These are phyloP conservation scores for Coelastrella sp. DNA, from an alignment of 139 green algal species.

Conservation along the genomic window DNA sequence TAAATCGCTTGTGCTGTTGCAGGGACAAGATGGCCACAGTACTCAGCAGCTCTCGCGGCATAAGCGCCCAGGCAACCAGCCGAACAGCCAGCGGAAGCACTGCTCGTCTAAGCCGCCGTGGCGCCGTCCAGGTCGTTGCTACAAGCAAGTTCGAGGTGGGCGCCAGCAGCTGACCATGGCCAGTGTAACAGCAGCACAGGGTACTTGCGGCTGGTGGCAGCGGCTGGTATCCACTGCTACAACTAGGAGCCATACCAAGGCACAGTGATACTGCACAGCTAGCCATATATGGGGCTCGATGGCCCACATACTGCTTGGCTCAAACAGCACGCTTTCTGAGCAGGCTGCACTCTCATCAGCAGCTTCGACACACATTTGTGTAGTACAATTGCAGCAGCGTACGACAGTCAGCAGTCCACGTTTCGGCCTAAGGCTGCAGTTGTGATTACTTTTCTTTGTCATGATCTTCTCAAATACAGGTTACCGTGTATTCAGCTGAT, in stretches of 20 bases:
- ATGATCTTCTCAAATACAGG: too few species aligned
- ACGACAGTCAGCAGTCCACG: too few species aligned
- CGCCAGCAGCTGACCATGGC: background rate
- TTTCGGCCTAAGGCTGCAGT: too few species aligned
- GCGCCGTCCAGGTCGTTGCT: background rate
- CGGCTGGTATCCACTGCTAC: background rate
- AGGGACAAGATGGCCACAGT: conserved; percentile 6
- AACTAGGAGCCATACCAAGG: background rate
- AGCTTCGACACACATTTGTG: too few species aligned
- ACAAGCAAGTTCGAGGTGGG: conserved; percentile 32
- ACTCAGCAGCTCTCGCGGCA: background rate
- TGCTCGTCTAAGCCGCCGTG: background rate
- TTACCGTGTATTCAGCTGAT: too few species aligned
- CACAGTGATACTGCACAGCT: background rate
- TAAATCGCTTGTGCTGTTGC: background rate
- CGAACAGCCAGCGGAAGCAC: background rate
- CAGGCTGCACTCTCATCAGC: too few species aligned
- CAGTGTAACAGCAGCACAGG: background rate
- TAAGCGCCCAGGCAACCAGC: background rate
- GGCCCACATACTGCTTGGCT: too few species aligned
- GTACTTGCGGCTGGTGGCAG: background rate
- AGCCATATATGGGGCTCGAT: too few species aligned
- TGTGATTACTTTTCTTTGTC: too few species aligned
- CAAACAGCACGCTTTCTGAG: too few species aligned
- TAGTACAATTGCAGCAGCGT: too few species aligned